Percentiles rank a stretch among this genome's conserved stretches.
These are phyloP conservation scores for Diversispora eburnea DNA, from an alignment of 192 early-diverging fungal genomes.

Conservation along the genomic window DNA sequence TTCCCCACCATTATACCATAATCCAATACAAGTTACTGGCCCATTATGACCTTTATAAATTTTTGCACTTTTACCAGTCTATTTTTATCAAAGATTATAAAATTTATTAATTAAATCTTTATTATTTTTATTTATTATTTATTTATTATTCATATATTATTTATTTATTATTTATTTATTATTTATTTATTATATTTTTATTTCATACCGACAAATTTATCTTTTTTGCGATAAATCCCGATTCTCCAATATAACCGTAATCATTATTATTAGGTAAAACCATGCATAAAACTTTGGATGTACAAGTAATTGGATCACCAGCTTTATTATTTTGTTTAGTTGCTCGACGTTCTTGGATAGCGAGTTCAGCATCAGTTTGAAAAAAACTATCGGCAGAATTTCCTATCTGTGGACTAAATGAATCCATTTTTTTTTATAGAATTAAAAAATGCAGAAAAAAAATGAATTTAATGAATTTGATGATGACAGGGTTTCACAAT, in stretches of 20 bases:
- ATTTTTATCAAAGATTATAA: background rate
- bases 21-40: constrained; percentile 64
- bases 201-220: constrained; percentile 59
- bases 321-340: constrained; percentile 56
- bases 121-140: no score
- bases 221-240: constrained; percentile 64
- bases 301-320: constrained; percentile 55
- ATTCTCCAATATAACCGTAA: constrained; percentile 64
- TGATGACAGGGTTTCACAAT: no score
- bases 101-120: background rate
- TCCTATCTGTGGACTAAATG: constrained; percentile 52
- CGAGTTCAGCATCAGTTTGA: constrained; percentile 68
- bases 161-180: background rate
- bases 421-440: no score
- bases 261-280: constrained; percentile 44
- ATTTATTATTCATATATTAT: background rate
- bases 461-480: no score
- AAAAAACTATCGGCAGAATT: constrained; percentile 65
- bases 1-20: constrained; percentile 46
- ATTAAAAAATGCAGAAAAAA: no score
- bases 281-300: constrained; percentile 55
- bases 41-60: constrained; percentile 63
- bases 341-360: constrained; percentile 44
- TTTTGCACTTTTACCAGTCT: constrained; percentile 53
- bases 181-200: background rate